phyloP scores from a whole-genome alignment of 768 basidiomycete species.

The button mushroom (Agaricus bisporus) region DNA sequence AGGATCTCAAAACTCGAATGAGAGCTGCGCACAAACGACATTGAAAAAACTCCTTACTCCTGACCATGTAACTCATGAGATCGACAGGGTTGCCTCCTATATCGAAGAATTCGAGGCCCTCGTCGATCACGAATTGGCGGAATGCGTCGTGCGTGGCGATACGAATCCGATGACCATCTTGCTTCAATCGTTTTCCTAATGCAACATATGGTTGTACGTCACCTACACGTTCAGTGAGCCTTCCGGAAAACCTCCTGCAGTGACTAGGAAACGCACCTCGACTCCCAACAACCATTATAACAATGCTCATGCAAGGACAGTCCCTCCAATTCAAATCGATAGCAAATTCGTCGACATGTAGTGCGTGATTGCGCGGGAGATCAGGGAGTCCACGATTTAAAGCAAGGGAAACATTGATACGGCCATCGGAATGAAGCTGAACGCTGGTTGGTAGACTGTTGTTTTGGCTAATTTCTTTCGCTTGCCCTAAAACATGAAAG shows the following conservation, averaged over 20 bases:
- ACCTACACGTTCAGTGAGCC: slow-evolving; percentile 25
- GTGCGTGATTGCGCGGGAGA: slow-evolving; percentile 38
- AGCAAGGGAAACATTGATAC: slow-evolving; percentile 41
- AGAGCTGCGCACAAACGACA: background rate
- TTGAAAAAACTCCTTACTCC: slow-evolving; percentile 34
- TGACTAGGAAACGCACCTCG: slow-evolving; percentile 33
- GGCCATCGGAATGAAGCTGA: slow-evolving; percentile 35
- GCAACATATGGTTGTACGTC: slow-evolving; percentile 67
- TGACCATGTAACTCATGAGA: slow-evolving; percentile 70
- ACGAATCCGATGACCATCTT: slow-evolving; percentile 52
- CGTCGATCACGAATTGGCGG: slow-evolving; percentile 42
- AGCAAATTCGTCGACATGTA: slow-evolving; percentile 43
- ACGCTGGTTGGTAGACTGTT: slow-evolving; percentile 37
- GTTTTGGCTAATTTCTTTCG: slow-evolving; percentile 32
- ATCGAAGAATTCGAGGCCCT: slow-evolving; percentile 51
- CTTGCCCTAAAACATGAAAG: slow-evolving; percentile 23
- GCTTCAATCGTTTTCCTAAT: slow-evolving; percentile 39
- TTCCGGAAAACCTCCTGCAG: background rate
- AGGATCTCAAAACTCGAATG: slow-evolving; percentile 37
- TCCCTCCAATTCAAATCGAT: slow-evolving; percentile 19
- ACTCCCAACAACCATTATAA: slow-evolving; percentile 65
- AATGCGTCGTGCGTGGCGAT: slow-evolving; percentile 61
- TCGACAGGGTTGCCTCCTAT: slow-evolving; percentile 61
- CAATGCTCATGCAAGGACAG: slow-evolving; percentile 44
- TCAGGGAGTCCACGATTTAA: slow-evolving; percentile 45